Evolutionary conservation across 202 grass and related monocot genomes (phyloP).

Genomic region (Digitaria exilis): DNA sequence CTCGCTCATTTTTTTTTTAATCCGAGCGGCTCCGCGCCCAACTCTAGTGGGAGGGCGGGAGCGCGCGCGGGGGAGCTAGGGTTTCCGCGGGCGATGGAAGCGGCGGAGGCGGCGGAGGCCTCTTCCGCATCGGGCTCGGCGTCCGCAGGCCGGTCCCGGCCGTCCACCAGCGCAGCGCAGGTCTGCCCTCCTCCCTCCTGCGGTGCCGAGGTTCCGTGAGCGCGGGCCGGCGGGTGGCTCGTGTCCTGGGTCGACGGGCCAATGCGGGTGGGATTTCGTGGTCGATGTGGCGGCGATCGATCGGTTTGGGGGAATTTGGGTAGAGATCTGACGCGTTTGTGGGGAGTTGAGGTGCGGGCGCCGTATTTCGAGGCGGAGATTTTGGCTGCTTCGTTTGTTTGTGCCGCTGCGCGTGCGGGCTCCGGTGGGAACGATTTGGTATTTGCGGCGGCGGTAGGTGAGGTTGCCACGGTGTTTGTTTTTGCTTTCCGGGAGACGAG

Average conservation of each 20-base stretch:
- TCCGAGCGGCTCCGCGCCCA: neutral
- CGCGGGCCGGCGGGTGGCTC: neutral
- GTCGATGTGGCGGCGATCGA: constrained; percentile 18
- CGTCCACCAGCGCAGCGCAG: constrained; percentile 41
- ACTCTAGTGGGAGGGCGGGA: neutral
- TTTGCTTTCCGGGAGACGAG: neutral
- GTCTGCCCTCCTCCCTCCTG: constrained; percentile 22
- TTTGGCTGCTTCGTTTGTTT: neutral
- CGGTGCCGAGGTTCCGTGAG: neutral
- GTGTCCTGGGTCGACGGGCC: neutral
- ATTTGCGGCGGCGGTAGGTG: constrained; percentile 10
- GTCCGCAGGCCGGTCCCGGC: constrained; percentile 56
- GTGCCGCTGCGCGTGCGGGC: neutral
- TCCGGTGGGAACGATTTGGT: neutral
- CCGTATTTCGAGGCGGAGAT: constrained; percentile 1
- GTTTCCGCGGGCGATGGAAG: constrained; percentile 51
- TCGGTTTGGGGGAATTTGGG: neutral
- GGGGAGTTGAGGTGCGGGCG: neutral
- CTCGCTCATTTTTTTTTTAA: constrained; percentile 21
- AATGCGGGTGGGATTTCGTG: constrained; percentile 31
- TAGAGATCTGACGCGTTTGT: constrained; percentile 25
- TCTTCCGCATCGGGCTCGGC: constrained; percentile 37
- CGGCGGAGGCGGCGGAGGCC: no score
- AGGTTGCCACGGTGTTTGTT: neutral
- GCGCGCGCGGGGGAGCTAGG: constrained; percentile 36